Base-by-base conservation (phyloP, 352 stramenopile genomes). In the Saprolegnia parasitica region DNA sequence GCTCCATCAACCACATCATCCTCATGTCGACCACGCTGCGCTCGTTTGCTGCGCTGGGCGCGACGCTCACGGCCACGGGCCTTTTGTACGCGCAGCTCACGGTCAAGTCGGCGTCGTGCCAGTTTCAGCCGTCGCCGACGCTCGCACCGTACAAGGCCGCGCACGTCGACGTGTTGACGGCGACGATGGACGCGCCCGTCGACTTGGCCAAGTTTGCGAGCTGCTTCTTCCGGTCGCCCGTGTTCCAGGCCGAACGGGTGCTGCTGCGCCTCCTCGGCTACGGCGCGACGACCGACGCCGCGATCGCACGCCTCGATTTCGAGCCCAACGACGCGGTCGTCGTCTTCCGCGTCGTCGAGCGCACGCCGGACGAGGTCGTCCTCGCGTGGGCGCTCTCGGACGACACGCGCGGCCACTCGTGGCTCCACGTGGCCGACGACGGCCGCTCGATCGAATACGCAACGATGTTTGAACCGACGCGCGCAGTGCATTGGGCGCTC, bases 201-300 rank as follows among this genome's bases (percentile, higher is more conserved):
- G 21, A 16, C 24, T 13, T 56, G 21, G 16, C 21, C 23, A 23
- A 29, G 15, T 55, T 37, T 29, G 61, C 61, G 5, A 32, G n/a
- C 5, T 47, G 29, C 18, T 67, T 67, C 32, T 70, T 70, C 39
- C 45, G 20, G 35, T 70, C 63, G 26, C 63, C 63, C 13, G 46
- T 70, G 16, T 70, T 70, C n/a, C 63, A 70, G 61, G 46, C 50
- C 18, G 63, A 70, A n/a, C 63, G 63, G 13, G n/a, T 37, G 20
- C 9, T 61, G 11, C 37, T 70, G 6, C 11, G 39, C 35, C 39
- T 61, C 4, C 21, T 18, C 61, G 63, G 63, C 37, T 70, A 61
- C 61, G 63, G 63, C 18, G 15, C n/a, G 16, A 57, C 61, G n/a
- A 15, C 35, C 16, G 63, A 70, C 23, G 46, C 3, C 9, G 21